phyloP scores from a whole-genome alignment of 1,284 basidiomycete species.

The Trametes hirsuta region DNA sequence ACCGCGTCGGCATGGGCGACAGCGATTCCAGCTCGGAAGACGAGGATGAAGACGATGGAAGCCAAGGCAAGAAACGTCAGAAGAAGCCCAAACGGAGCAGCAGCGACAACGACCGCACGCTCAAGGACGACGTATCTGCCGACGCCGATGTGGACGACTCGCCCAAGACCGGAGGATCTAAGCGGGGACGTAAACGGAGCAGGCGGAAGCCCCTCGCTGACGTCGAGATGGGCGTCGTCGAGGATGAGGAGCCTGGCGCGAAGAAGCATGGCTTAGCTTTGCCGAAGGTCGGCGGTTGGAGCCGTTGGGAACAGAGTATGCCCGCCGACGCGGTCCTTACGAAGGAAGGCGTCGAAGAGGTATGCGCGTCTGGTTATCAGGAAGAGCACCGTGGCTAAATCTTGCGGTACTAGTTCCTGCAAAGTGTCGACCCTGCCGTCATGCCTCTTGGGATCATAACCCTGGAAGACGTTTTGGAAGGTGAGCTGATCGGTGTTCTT shows the following conservation, averaged over 20 bases:
- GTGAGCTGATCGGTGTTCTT: conserved; percentile 38
- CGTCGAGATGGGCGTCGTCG: conserved; percentile 42
- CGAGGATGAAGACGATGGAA: conserved; percentile 38
- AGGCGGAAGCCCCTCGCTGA: conserved; percentile 34
- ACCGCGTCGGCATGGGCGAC: conserved; percentile 69
- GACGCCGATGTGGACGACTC: conserved; percentile 34
- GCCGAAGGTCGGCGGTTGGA: conserved; percentile 30
- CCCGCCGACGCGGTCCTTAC: conserved; percentile 82
- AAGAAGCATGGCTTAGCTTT: conserved; percentile 48
- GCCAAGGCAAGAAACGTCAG: conserved; percentile 27
- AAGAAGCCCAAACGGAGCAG: conserved; percentile 33
- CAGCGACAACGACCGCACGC: conserved; percentile 38
- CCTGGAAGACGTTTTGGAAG: conserved; percentile 90
- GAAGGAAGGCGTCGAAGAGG: conserved; percentile 70
- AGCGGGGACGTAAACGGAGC: conserved; percentile 29
- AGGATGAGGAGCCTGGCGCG: conserved; percentile 35
- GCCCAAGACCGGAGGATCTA: conserved; percentile 6
- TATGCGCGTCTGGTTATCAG: conserved; percentile 27
- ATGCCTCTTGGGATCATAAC: conserved; percentile 92
- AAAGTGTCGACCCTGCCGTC: conserved; percentile 71
- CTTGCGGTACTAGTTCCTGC: conserved; percentile 58
- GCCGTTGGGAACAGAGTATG: conserved; percentile 74
- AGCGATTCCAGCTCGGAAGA: conserved; percentile 45
- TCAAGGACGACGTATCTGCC: conserved; percentile 34
- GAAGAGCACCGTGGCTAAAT: neutral